Evolutionary conservation across 1,139 yeast genomes (phyloP), one percentile per base, ranked within the genome.

Genomic region (Blastobotrys arbuscula): DNA sequence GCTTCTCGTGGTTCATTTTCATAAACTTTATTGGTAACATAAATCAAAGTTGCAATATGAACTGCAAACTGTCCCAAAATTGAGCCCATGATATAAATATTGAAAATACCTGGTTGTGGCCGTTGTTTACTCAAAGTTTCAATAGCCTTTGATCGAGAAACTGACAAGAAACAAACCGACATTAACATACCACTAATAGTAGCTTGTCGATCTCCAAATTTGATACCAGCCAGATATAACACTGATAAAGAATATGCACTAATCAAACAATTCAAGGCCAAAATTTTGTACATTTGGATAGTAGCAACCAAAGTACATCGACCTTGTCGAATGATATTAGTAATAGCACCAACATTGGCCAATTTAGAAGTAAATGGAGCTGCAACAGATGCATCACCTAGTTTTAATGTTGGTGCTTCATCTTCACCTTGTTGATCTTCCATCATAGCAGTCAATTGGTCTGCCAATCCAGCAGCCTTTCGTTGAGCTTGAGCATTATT

Each of bases 371-470:
- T 92, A 66, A 92, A 89, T 42, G 99, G 99, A 36, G 99, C 99
- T 50, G 99, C 99, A 61, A 94, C 96, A 24, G 97, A 90, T 9
- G 99, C 99, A 72, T 92, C 99, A 61, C 99, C 99, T 50, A 92
- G 76, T 67, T 92, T 94, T 70, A 92, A 77, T 43, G 86, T 81
- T 51, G 99, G 98, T 0, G 94, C 95, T 58, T 90, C 97, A 49
- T 82, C 92, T 28, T 76, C 85, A 21, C 28, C 41, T 56, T 81
- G 89, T 48, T 80, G 79, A 50, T 80, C 84, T 59, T 81, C 79
- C 66, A 87, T 69, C 52, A 87, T 79, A 51, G 79, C 75, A 70
- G 89, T 72, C 56, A 90, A 70, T 58, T 84, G 76, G 57, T 86
- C 92, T 42, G 96, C 92, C 60, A 90, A 68, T 48, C 78, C 79